A percentile compares a stretch with the other conserved stretches of the same genome.
Evolutionary conservation across 164 flowering plant genomes (phyloP).

Genomic region (Akebia trifoliata): DNA sequence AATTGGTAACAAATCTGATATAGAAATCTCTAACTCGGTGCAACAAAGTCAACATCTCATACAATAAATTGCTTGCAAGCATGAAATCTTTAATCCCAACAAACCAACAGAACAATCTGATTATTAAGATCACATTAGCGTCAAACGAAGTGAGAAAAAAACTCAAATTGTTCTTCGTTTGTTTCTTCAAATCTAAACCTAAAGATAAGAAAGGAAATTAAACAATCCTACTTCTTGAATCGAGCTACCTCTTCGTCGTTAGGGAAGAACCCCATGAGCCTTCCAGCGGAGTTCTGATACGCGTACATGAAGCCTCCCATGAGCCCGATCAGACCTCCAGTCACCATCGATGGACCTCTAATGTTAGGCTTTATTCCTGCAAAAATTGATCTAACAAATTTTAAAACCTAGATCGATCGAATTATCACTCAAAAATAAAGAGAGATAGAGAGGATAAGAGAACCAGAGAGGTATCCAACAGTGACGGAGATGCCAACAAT

Average conservation of each 20-base stretch:
- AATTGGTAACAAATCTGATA: too few relatives aligned
- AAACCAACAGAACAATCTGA: too few relatives aligned
- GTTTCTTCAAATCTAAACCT: neutral
- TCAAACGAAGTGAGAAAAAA: too few relatives aligned
- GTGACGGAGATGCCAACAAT: conserved; percentile 88
- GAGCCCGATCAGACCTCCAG: conserved; percentile 87
- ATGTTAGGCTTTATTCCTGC: conserved; percentile 86
- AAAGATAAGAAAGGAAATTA: neutral
- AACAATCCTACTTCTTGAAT: conserved; percentile 44
- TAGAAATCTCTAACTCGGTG: too few relatives aligned
- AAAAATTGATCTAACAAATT: neutral
- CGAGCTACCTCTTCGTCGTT: conserved; percentile 87
- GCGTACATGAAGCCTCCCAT: conserved; percentile 99
- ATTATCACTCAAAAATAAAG: conserved; percentile 6
- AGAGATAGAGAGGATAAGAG: conserved; percentile 1
- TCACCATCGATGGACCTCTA: conserved; percentile 91
- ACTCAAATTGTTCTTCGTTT: too few relatives aligned
- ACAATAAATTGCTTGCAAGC: too few relatives aligned
- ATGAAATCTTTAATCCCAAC: too few relatives aligned
- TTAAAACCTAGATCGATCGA: too few relatives aligned
- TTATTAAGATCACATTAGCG: too few relatives aligned
- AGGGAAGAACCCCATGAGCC: conserved; percentile 96
- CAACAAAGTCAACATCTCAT: too few relatives aligned
- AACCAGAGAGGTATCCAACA: conserved; percentile 94
- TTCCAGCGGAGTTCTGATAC: conserved; percentile 91